Evolutionary conservation across 768 basidiomycete species (phyloP), one percentile per base, ranked within the genome.

Genomic region (Russula sp.): DNA sequence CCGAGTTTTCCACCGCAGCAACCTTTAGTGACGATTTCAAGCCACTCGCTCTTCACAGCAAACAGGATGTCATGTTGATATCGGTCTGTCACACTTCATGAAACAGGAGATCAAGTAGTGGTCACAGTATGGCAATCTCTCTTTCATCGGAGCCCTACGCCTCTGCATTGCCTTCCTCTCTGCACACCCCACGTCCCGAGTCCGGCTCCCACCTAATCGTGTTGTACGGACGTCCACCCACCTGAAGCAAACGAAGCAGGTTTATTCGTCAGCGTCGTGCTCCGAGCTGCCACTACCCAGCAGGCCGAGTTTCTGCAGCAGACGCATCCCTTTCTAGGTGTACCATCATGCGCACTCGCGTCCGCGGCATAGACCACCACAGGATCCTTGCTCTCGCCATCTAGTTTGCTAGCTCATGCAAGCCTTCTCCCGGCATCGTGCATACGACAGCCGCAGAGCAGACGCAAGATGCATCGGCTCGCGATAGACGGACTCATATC

Each of bases 261-360:
- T 27, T 64, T 68, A 13, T 57, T 55, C 63, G 22, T 27, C 22
- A 27, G 22, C 2, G 2, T 44, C 37, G 13, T 61, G 61, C 44
- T 47, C 22, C 20, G 65, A 40, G 22, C 50, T 22, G 13, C 54
- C 50, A 48, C 9, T 49, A 35, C 40, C 48, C 49, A 39, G 37
- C 52, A 61, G 55, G 31, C 61, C 70, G 44, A 71, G 40, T 50
- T 70, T 64, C 67, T 69, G 68, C 48, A 71, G 62, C 20, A 66
- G 64, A 16, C 70, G 69, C 14, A 70, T 67, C 16, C 66, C 60
- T n/a, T 45, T 55, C 48, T 35, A 14, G 47, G 20, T 49, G 56
- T 18, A 27, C 10, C 5, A 6, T 60, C 32, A 45, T 27, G 44
- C n/a, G 32, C 39, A 8, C 4, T 44, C 14, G 42, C 8, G n/a